Base-by-base conservation (phyloP, 305 asterid genomes). In the Plantago coronopus region DNA sequence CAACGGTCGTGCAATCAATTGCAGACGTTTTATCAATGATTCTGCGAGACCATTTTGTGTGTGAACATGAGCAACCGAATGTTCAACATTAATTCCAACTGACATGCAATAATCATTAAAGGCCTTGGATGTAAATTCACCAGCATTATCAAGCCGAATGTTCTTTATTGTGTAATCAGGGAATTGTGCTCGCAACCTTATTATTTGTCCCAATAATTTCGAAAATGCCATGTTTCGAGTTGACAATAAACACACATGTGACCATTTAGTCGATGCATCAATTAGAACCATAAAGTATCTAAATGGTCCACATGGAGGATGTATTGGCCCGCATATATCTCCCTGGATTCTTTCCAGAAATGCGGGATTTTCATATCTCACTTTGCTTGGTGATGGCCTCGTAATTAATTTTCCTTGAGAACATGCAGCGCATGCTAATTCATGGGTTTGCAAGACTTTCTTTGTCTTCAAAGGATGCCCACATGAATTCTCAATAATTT, bases 91-190 rank as follows among this genome's bases (percentile, higher is more conserved):
- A n/a, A 4, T 37, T 37, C 43, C 43, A 37, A 37, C 7, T 37
- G 43, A n/a, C n/a, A n/a, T n/a, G n/a, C n/a, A n/a, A n/a, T n/a
- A n/a, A n/a, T n/a, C n/a, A n/a, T n/a, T n/a, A 37, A 4, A 37
- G 7, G 43, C 43, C 5, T 4, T 37, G 7, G 7, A 4, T 7
- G 7, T 37, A 4, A 37, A 37, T 4, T 37, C 7, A 5, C 7
- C 7, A 7, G 5, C 7, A 37, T 37, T 5, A 4, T 4, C 43
- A 37, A 37, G 0, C 11, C 49, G 49, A 45, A 45, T 10, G 11
- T 10, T 45, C 49, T 73, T 31, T 25, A 59, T 61, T n/a, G 42
- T 15, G 11, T 38, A 55, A 8, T 27, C 47, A 43, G 47, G 47
- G 47, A 43, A 43, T 43, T 43, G 47, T 43, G 47, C 9, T 1